Percentiles rank a stretch among this genome's conserved stretches.
These are phyloP conservation scores for Cairneyella variabilis DNA, from an alignment of 495 filamentous ascomycete species.

Conservation along the genomic window DNA sequence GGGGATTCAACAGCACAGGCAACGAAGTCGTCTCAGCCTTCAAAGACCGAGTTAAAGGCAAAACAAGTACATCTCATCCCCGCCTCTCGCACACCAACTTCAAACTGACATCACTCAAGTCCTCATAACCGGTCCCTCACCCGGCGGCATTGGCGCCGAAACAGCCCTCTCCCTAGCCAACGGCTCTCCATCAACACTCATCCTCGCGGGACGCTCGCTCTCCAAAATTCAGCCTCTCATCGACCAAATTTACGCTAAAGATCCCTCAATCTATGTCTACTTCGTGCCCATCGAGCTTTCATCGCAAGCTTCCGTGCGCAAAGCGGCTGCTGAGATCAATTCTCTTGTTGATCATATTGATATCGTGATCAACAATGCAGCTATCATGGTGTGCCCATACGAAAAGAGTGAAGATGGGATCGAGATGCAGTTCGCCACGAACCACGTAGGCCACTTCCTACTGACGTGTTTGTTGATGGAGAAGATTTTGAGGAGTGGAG, in stretches of 20 bases:
- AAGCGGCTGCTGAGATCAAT: constrained; percentile 36
- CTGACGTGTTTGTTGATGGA: constrained; percentile 39
- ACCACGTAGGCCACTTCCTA: constrained; percentile 45
- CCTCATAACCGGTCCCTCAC: constrained; percentile 27
- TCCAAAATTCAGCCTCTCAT: constrained; percentile 21
- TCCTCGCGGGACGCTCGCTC: constrained; percentile 49
- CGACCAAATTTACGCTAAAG: background rate
- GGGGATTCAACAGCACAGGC: constrained; percentile 6
- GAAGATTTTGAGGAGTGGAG: background rate
- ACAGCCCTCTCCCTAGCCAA: constrained; percentile 40
- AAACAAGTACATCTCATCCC: constrained; percentile 16
- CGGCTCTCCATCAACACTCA: constrained; percentile 45
- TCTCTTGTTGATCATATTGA: constrained; percentile 26
- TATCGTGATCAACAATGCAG: constrained; percentile 22
- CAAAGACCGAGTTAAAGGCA: constrained; percentile 14
- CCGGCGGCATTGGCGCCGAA: constrained; percentile 25
- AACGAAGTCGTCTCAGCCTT: constrained; percentile 29
- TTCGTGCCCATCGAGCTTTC: constrained; percentile 38
- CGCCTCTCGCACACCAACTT: too few relatives aligned
- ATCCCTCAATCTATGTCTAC: background rate
- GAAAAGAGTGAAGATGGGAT: constrained; percentile 26
- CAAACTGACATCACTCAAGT: constrained; percentile 7
- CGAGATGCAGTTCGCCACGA: constrained; percentile 49
- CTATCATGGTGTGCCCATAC: constrained; percentile 13
- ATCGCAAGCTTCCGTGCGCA: constrained; percentile 36